phyloP scores from a whole-genome alignment of 75 land plant species.

The Cryptomeria japonica region DNA sequence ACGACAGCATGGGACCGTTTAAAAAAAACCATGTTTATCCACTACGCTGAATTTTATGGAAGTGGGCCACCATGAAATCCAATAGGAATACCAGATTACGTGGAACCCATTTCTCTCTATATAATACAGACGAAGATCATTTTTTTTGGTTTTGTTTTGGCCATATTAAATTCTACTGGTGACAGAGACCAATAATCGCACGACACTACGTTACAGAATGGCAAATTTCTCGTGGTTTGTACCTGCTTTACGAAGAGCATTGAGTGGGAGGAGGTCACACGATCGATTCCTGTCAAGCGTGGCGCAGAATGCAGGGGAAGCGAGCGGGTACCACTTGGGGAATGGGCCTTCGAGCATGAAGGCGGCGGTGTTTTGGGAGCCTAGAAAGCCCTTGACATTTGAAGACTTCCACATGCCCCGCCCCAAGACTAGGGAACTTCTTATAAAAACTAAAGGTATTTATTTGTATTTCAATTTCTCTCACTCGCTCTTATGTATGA shows the following conservation, averaged over 20 bases:
- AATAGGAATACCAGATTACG: not conserved
- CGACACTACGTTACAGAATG: not conserved
- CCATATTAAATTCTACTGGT: too few species aligned
- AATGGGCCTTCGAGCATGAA: slow-evolving; percentile 82
- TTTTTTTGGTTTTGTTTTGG: too few species aligned
- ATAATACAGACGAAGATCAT: too few species aligned
- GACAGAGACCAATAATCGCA: not conserved
- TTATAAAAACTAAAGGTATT: slow-evolving; percentile 91
- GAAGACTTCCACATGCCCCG: slow-evolving; percentile 92
- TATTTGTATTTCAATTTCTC: not conserved
- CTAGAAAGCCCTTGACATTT: slow-evolving; percentile 73
- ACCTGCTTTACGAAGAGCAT: not conserved
- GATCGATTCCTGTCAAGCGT: slow-evolving; percentile 4
- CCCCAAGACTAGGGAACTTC: slow-evolving; percentile 84
- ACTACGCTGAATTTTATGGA: not conserved
- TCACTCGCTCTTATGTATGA: not conserved
- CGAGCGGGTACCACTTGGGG: slow-evolving; percentile 43
- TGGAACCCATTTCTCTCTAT: not conserved
- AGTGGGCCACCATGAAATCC: not conserved
- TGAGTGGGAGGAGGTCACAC: not conserved
- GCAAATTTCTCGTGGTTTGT: not conserved
- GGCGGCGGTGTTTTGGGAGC: slow-evolving; percentile 84
- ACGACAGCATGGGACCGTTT: too few species aligned
- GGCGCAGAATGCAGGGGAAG: slow-evolving; percentile 3
- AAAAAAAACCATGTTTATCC: not conserved